Evolutionary conservation across 2,329 filamentous ascomycete genomes (phyloP), one percentile per base, ranked within the genome.

Genomic region (Leptodontidium sp.): DNA sequence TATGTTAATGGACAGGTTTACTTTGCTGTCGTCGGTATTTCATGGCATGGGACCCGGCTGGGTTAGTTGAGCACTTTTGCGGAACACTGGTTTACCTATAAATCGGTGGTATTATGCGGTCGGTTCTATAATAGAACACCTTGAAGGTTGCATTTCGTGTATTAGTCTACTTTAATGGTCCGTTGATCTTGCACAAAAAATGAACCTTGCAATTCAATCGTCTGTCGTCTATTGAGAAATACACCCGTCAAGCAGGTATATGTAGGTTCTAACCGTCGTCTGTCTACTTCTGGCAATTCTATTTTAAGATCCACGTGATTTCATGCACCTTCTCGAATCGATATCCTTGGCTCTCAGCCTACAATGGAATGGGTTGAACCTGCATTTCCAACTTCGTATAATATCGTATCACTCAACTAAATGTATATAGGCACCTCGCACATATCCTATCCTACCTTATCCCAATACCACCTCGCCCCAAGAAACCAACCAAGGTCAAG

Each of bases 121-220:
- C 12, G n/a, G 12, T 26, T 59, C 43, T 35, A 35, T 49, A 50
- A 35, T 49, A 50, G 55, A 57, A 38, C 40, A 63, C 61, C 58
- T 61, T 65, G 55, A 61, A 52, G 26, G 24, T 59, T 62, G 68
- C 58, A 47, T 68, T 68, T 40, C 29, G 63, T 66, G 68, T 64
- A 64, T 66, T 64, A 70, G 50, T 64, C 21, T 40, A 29, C 64
- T 70, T 63, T 68, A 68, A 70, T 70, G 62, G 63, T 49, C 17
- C 38, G 40, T 50, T 55, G 38, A 55, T 64, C 35, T 32, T 50
- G 24, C 45, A 47, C n/a, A 49, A 7, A 32, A 12, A n/a, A 50
- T 8, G 40, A 26, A 40, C 5, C 53, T 15, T 24, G 35, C 21
- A 43, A 40, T 17, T 17, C 32, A 11, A 9, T 12, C 38, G 7